Evolutionary conservation across 306 rosid species (phyloP), one percentile per base, ranked within the genome.

Genomic region (Vigna angularis): DNA sequence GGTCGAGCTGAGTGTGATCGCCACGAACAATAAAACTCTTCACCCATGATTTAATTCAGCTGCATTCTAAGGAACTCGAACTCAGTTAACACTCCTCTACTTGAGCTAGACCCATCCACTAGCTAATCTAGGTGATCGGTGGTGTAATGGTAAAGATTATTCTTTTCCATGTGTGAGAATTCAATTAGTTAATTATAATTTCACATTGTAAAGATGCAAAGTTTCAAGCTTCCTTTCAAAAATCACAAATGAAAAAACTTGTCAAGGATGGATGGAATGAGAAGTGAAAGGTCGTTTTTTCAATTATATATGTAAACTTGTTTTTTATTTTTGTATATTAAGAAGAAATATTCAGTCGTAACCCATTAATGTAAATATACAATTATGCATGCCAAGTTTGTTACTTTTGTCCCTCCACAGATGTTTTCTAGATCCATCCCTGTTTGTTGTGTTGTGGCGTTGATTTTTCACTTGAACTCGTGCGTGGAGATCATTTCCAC

Each of bases 161-260:
- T 80, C 7, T 34, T 66, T 40, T 34, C 42, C 49, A 22, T 16
- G 42, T 34, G 48, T 2, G 26, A 67, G 36, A 49, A 18, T 44
- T 44, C 36, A 81, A 22, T 73, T 17, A 52, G 26, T 53, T 58
- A 53, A 26, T 66, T 55, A 56, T 32, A 45, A 3, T 59, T 59
- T 59, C 9, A 2, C 40, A 28, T 28, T 59, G 18, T 20, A 56
- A 57, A 32, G 16, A 74, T 57, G 32, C 32, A 24, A 65, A 53
- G 61, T 45, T 66, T 44, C 48, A 72, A 38, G 57, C 57, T 72
- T 42, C 12, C 67, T 51, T 63, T 65, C 53, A 38, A 74, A 58
- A 62, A 11, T 16, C 6, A 8, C 12, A 47, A 16, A 16, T 14
- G 0, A 1, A 62, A 62, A 32, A 15, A 7, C 3, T 7, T 30